Conservation (phyloP, 2,329 filamentous ascomycete genomes). For the Pyrenophora teres region DNA sequence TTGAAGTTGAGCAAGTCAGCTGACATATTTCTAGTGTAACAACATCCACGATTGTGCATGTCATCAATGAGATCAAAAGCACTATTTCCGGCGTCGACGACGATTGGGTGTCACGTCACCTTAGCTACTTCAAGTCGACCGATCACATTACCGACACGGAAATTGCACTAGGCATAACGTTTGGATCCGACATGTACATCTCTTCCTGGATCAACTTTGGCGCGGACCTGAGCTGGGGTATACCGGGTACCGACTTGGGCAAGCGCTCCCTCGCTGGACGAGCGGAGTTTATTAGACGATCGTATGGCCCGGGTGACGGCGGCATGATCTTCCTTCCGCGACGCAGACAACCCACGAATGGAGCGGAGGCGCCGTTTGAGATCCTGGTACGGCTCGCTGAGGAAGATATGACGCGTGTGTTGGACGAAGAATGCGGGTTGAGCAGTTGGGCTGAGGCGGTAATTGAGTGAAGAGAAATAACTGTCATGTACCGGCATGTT, state of each 20-base stretch:
- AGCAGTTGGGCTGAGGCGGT: slow-evolving; percentile 36
- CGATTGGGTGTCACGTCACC: slow-evolving; percentile 37
- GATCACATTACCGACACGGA: slow-evolving; percentile 39
- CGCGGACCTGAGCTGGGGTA: slow-evolving; percentile 39
- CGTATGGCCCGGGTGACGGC: slow-evolving; percentile 38
- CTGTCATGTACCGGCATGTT: slow-evolving; percentile 5
- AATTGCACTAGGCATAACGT: slow-evolving; percentile 32
- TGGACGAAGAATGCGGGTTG: slow-evolving; percentile 37
- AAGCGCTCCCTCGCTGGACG: slow-evolving; percentile 31
- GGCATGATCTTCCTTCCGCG: slow-evolving; percentile 45
- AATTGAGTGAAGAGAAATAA: slow-evolving; percentile 19
- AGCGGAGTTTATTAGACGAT: slow-evolving; percentile 42
- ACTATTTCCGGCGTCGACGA: slow-evolving; percentile 38
- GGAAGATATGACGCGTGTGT: slow-evolving; percentile 41
- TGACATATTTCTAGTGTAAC: slow-evolving; percentile 36
- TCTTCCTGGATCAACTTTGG: slow-evolving; percentile 45
- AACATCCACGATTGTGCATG: slow-evolving; percentile 32
- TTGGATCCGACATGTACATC: slow-evolving; percentile 43
- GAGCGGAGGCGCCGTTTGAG: slow-evolving; percentile 40
- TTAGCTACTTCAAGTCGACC: slow-evolving; percentile 38
- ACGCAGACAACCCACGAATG: slow-evolving; percentile 26
- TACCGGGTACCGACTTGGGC: slow-evolving; percentile 39
- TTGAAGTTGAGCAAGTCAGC: slow-evolving; percentile 2
- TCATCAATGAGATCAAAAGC: slow-evolving; percentile 33
- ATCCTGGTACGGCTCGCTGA: slow-evolving; percentile 40